Conservation (phyloP, 805 yeast genomes). For the Zygosaccharomyces rouxii region DNA sequence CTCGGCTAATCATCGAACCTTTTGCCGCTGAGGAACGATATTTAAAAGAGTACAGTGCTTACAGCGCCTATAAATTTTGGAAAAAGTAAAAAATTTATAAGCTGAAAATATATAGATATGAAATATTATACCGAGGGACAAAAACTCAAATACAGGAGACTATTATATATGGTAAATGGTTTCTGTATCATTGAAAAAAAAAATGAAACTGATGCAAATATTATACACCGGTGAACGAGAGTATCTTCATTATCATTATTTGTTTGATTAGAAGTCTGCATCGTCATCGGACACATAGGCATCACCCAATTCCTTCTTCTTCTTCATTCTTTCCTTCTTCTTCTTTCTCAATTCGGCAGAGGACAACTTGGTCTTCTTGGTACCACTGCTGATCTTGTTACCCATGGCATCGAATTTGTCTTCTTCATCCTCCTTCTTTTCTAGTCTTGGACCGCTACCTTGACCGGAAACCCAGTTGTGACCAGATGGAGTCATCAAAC, state of each 20-base stretch:
- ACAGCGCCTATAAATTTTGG: too few relatives aligned
- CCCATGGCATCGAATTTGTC: constrained; percentile 99
- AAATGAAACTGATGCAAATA: constrained; percentile 11
- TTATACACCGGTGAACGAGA: constrained; percentile 8
- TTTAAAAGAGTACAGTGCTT: too few relatives aligned
- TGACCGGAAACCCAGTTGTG: constrained; percentile 99
- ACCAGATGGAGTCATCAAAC: constrained; percentile 99
- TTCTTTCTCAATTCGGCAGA: constrained; percentile 99
- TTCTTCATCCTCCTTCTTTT: constrained; percentile 93
- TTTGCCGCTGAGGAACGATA: too few relatives aligned
- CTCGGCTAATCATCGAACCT: background rate
- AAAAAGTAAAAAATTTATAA: constrained; percentile 4
- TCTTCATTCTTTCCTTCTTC: constrained; percentile 99
- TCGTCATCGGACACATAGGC: constrained; percentile 94
- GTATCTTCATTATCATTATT: background rate
- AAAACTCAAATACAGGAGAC: constrained; percentile 12
- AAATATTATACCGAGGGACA: constrained; percentile 8
- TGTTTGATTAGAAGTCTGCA: constrained; percentile 60
- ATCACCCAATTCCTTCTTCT: constrained; percentile 99
- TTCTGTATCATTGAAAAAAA: constrained; percentile 13
- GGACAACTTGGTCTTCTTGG: constrained; percentile 96
- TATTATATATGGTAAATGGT: constrained; percentile 16
- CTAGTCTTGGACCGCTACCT: constrained; percentile 99
- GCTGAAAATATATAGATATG: constrained; percentile 2
- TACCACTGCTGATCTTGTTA: constrained; percentile 94